A percentile compares a stretch with the other conserved stretches of the same genome.
Evolutionary conservation across 1,284 basidiomycete species (phyloP).

Genomic region (Sporisorium exsertum): DNA sequence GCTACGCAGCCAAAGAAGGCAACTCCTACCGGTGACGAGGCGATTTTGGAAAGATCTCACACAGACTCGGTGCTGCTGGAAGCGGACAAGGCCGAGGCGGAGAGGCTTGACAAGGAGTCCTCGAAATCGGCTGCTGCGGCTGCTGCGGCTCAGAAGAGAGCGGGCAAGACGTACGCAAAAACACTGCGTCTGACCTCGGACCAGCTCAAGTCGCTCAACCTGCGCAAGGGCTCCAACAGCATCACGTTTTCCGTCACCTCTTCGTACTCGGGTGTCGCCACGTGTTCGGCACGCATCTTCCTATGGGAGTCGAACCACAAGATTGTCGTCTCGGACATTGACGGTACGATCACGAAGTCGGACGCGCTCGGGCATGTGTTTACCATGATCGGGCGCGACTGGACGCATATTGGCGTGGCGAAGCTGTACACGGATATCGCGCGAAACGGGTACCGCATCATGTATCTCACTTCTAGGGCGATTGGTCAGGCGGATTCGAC

Average conservation of each 20-base stretch:
- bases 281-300: conserved; percentile 91
- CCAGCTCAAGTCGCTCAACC: conserved; percentile 78
- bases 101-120: background rate
- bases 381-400: conserved; percentile 98
- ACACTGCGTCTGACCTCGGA: conserved; percentile 87
- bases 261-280: conserved; percentile 84
- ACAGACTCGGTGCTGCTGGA: conserved; percentile 50
- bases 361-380: conserved; percentile 98
- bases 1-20: conserved; percentile 3
- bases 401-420: conserved; percentile 97
- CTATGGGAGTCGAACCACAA: conserved; percentile 91
- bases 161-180: conserved; percentile 83
- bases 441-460: conserved; percentile 96
- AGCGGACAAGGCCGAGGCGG: conserved; percentile 17
- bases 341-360: conserved; percentile 95
- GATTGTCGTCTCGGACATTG: conserved; percentile 96
- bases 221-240: conserved; percentile 89
- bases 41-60: conserved; percentile 47
- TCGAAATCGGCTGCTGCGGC: conserved; percentile 8
- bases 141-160: conserved; percentile 9
- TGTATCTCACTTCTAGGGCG: conserved; percentile 97
- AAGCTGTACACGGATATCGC: conserved; percentile 96
- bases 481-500: conserved; percentile 99
- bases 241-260: conserved; percentile 89
- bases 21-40: conserved; percentile 1